Percentiles rank a stretch among this genome's conserved stretches.
phyloP scores from a whole-genome alignment of 306 rosid species.

The Rosa persica region DNA sequence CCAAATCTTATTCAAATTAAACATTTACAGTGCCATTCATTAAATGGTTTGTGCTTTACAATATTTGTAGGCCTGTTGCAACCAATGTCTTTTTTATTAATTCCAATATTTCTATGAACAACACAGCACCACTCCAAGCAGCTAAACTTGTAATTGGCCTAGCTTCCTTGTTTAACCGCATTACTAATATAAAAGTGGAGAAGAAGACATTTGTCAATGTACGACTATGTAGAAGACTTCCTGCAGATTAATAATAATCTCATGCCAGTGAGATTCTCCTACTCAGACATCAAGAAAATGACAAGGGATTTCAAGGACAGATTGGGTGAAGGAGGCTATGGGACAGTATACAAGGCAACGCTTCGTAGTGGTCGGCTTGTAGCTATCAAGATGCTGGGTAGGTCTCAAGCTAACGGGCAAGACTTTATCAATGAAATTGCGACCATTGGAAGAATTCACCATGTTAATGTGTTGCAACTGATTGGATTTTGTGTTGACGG shows the following conservation, averaged over 20 bases:
- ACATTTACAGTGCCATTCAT: neutral
- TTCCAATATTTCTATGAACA: neutral
- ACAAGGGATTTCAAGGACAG: neutral
- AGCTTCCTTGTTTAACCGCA: slow-evolving; percentile 2
- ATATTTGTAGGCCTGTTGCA: no score
- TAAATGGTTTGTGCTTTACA: no score
- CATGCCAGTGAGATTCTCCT: slow-evolving; percentile 8
- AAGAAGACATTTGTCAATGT: neutral
- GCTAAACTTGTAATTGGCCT: neutral
- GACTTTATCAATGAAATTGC: neutral
- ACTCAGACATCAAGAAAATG: slow-evolving; percentile 2
- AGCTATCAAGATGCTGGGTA: neutral
- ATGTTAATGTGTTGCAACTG: neutral
- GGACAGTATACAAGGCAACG: neutral
- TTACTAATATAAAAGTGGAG: neutral
- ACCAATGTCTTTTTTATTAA: neutral
- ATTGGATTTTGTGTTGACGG: slow-evolving; percentile 8
- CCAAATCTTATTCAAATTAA: neutral
- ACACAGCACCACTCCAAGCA: neutral
- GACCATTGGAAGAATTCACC: neutral
- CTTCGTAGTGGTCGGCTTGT: slow-evolving; percentile 5
- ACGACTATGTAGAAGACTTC: neutral
- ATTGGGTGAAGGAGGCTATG: slow-evolving; percentile 4
- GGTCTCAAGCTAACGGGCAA: slow-evolving; percentile 4
- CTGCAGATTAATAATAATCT: neutral